Evolutionary conservation across 179 eudicot genomes (phyloP).

Genomic region (Beta corolliflora): DNA sequence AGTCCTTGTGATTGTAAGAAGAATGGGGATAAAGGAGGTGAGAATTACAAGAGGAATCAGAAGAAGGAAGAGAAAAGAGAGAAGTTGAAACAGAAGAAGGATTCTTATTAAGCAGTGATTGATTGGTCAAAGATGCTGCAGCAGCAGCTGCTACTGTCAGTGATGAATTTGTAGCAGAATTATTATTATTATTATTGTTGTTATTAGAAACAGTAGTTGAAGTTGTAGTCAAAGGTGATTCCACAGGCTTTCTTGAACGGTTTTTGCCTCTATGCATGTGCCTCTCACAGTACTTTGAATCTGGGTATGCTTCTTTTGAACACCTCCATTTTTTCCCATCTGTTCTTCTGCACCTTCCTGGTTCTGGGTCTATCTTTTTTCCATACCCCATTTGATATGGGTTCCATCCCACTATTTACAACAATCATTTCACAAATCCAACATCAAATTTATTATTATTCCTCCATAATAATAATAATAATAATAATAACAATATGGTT

Average conservation of each 20-base stretch:
- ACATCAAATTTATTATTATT: no score
- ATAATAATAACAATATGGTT: no score
- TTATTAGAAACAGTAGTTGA: constrained; percentile 24
- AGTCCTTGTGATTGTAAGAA: constrained; percentile 32
- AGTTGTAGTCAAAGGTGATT: constrained; percentile 36
- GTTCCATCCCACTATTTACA: constrained; percentile 69
- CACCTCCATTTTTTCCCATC: constrained; percentile 99
- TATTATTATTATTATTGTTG: background rate
- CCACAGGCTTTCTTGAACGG: constrained; percentile 99
- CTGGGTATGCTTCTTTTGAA: constrained; percentile 93
- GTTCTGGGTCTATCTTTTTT: constrained; percentile 93
- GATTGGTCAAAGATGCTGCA: constrained; percentile 30
- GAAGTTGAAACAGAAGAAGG: constrained; percentile 25
- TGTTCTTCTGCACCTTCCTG: constrained; percentile 96
- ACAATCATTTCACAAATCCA: no score
- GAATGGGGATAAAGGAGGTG: constrained; percentile 40
- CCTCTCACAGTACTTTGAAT: constrained; percentile 95
- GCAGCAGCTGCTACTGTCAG: constrained; percentile 22
- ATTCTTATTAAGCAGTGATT: constrained; percentile 39
- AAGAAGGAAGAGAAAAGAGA: constrained; percentile 29
- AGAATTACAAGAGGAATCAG: constrained; percentile 37
- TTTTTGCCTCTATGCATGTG: constrained; percentile 99
- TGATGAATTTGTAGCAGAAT: constrained; percentile 20
- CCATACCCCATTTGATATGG: constrained; percentile 87
- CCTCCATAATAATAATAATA: no score